These are phyloP conservation scores for Verbena officinalis DNA, from an alignment of 257 asterid species.

Conservation along the genomic window DNA sequence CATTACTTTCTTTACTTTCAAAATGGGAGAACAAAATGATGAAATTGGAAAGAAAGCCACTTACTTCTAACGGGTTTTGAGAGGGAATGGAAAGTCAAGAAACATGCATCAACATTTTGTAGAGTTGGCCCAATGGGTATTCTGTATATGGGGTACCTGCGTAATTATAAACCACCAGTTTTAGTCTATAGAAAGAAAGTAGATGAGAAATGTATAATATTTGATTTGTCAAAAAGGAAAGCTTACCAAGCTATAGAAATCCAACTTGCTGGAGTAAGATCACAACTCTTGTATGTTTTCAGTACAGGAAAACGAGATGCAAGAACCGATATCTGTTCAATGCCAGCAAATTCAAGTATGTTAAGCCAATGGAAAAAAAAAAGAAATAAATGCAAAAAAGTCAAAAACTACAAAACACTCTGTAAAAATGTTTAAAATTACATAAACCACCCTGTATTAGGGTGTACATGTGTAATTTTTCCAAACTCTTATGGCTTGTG, in stretches of 20 bases:
- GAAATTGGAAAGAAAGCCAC: conserved; percentile 18
- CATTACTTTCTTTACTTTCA: too few relatives aligned
- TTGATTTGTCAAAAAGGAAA: not conserved
- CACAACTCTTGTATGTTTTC: conserved; percentile 53
- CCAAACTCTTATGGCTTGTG: too few relatives aligned
- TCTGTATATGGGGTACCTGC: conserved; percentile 69
- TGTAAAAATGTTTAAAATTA: not conserved
- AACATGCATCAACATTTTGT: conserved; percentile 65
- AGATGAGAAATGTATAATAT: too few relatives aligned
- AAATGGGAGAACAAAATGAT: not conserved
- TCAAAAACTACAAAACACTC: not conserved
- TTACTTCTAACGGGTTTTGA: conserved; percentile 52
- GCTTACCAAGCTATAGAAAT: conserved; percentile 70
- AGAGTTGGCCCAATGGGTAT: conserved; percentile 70
- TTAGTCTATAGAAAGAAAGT: conserved; percentile 3
- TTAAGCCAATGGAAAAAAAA: not conserved
- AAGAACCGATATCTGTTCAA: conserved; percentile 49
- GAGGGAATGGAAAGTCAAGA: conserved; percentile 61
- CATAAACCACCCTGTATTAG: too few relatives aligned
- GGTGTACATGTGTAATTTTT: too few relatives aligned
- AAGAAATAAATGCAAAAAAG: not conserved
- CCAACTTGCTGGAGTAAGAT: conserved; percentile 62
- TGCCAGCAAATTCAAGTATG: conserved; percentile 7
- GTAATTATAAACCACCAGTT: conserved; percentile 5
- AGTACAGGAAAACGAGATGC: conserved; percentile 58